Percentiles rank a stretch among this genome's conserved stretches.
Conservation (phyloP, 495 filamentous ascomycete genomes). For the Mytilinidion resinicola region DNA sequence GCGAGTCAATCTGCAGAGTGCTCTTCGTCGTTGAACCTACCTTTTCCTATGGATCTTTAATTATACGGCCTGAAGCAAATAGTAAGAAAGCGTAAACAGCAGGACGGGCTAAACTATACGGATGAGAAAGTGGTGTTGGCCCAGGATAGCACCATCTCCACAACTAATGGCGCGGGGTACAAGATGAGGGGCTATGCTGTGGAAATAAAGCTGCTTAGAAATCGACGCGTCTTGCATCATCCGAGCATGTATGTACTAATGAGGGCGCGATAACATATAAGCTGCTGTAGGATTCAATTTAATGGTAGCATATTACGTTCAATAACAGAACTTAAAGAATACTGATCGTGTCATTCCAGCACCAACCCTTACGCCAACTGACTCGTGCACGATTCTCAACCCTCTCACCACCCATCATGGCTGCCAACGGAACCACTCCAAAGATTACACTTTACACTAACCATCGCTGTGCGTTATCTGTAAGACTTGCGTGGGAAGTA, state of each 20-base stretch:
- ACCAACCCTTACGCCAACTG: not conserved
- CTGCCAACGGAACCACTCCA: constrained; percentile 5
- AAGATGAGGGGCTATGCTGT: not conserved
- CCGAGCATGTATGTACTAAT: not conserved
- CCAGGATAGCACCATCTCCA: not conserved
- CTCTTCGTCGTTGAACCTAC: too few species aligned
- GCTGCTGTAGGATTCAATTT: too few species aligned
- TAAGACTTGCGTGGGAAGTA: too few species aligned
- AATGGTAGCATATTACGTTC: too few species aligned
- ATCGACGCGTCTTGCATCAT: not conserved
- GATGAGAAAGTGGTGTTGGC: constrained; percentile 1
- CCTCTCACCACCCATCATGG: not conserved
- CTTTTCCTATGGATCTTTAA: too few species aligned
- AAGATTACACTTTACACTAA: constrained; percentile 68
- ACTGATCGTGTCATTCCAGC: not conserved
- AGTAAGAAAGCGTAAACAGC: too few species aligned
- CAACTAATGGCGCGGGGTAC: not conserved
- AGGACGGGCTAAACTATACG: not conserved
- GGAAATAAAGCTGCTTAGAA: not conserved
- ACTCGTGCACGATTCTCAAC: not conserved
- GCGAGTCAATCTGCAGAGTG: too few species aligned
- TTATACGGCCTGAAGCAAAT: too few species aligned
- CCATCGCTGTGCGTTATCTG: constrained; percentile 44
- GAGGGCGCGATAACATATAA: too few species aligned
- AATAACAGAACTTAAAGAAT: not conserved